Evolutionary conservation across 805 yeast species (phyloP), one percentile per base, ranked within the genome.

Genomic region (Kazachstania psychrophila): DNA sequence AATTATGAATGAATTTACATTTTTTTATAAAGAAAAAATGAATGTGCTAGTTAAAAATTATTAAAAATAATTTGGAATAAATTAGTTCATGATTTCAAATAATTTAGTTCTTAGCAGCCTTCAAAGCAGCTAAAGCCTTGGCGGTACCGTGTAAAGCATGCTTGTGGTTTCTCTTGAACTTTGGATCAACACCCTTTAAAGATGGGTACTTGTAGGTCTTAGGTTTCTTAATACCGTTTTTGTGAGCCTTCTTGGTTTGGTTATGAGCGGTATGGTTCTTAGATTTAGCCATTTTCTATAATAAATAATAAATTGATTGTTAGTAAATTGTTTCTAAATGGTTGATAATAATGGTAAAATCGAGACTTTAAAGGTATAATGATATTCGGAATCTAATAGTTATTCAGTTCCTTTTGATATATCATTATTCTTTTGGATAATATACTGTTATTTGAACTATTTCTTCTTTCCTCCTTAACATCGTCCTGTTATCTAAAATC

Each of bases 251-350:
- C 70, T 73, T 83, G 87, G 82, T 84, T 75, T 89, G 97, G 94
- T 92, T 92, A 75, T 92, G 98, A 74, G 87, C 88, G 73, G 98
- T 92, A 72, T 92, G 97, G 76, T 92, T 92, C 96, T 92, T 92
- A 58, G 97, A 89, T 77, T 92, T 92, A 72, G 98, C 69, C 98
- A 92, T 89, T 73, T 69, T 64, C n/a, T n/a, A n/a, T n/a, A n/a
- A n/a, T n/a, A n/a, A n/a, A n/a, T n/a, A n/a, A n/a, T n/a, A n/a
- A n/a, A n/a, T n/a, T n/a, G n/a, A n/a, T n/a, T n/a, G n/a, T n/a
- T n/a, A n/a, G n/a, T n/a, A n/a, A n/a, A n/a, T n/a, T n/a, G n/a
- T n/a, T n/a, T n/a, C n/a, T n/a, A n/a, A n/a, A n/a, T n/a, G n/a
- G n/a, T n/a, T n/a, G n/a, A n/a, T n/a, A n/a, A n/a, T n/a, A n/a